Percentiles rank a stretch among this genome's conserved stretches.
Evolutionary conservation across 2,329 filamentous ascomycete species (phyloP).

Genomic region (Tolypocladium nubicola): DNA sequence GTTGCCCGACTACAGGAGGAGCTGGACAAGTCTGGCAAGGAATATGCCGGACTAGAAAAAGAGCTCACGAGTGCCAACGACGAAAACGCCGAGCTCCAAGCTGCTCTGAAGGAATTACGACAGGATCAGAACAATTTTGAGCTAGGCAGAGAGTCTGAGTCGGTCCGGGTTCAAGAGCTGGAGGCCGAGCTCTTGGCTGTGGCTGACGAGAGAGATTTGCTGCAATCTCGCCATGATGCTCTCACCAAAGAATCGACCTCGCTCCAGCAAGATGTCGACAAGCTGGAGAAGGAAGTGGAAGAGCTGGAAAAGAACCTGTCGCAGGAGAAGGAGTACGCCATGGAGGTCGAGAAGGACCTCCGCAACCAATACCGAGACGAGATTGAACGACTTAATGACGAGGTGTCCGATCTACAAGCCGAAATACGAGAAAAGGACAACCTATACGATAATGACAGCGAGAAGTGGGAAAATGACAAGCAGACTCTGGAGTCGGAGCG

Average conservation of each 20-base stretch:
- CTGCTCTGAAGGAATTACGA: constrained; percentile 30
- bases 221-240: constrained; percentile 59
- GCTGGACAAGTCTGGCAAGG: constrained; percentile 40
- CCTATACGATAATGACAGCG: constrained; percentile 58
- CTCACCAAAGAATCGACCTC: constrained; percentile 54
- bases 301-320: constrained; percentile 38
- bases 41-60: constrained; percentile 40
- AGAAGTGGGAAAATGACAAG: constrained; percentile 59
- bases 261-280: constrained; percentile 54
- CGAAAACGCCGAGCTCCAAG: constrained; percentile 34
- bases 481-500: constrained; percentile 55
- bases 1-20: constrained; percentile 56
- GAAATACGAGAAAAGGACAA: constrained; percentile 61
- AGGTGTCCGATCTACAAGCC: constrained; percentile 53
- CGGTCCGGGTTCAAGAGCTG: constrained; percentile 41
- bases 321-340: constrained; percentile 45
- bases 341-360: constrained; percentile 51
- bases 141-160: constrained; percentile 23
- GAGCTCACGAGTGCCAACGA: constrained; percentile 34
- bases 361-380: constrained; percentile 31
- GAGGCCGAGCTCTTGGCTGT: constrained; percentile 49
- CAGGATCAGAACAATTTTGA: constrained; percentile 19
- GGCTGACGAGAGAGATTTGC: constrained; percentile 55
- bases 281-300: constrained; percentile 32
- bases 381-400: constrained; percentile 40